phyloP scores from a whole-genome alignment of 1,139 yeast species.

The Pichia sp. region DNA sequence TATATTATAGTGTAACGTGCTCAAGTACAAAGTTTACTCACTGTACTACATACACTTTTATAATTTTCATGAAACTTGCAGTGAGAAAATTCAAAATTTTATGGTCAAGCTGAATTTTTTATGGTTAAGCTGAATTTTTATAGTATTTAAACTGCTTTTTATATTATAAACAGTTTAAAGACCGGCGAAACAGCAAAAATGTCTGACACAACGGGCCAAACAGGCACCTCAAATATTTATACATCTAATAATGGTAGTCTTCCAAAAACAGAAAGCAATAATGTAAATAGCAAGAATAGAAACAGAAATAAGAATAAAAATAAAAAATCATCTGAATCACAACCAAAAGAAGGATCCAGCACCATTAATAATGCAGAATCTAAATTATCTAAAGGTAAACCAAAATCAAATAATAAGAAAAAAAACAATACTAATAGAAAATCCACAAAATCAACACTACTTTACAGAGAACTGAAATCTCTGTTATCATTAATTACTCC shows the following conservation, averaged over 20 bases:
- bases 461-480: constrained; percentile 9
- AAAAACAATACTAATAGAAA: not conserved
- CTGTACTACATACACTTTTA: too few species aligned
- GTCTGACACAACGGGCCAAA: not conserved
- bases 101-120: not conserved
- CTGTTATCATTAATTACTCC: constrained; percentile 13
- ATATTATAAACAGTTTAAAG: not conserved
- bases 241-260: not conserved
- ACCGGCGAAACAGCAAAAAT: not conserved
- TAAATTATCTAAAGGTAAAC: not conserved
- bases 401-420: not conserved
- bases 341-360: not conserved
- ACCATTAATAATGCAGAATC: not conserved
- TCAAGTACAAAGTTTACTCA: too few species aligned
- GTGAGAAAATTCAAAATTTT: not conserved
- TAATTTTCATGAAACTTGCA: not conserved
- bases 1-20: too few species aligned
- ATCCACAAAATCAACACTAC: not conserved
- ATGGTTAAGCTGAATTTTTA: not conserved
- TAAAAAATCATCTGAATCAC: not conserved
- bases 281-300: not conserved
- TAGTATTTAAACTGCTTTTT: not conserved
- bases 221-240: not conserved
- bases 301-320: not conserved
- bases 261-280: not conserved